Base-by-base conservation (phyloP, 2,329 filamentous ascomycete genomes). In the Cytospora piceicola region DNA sequence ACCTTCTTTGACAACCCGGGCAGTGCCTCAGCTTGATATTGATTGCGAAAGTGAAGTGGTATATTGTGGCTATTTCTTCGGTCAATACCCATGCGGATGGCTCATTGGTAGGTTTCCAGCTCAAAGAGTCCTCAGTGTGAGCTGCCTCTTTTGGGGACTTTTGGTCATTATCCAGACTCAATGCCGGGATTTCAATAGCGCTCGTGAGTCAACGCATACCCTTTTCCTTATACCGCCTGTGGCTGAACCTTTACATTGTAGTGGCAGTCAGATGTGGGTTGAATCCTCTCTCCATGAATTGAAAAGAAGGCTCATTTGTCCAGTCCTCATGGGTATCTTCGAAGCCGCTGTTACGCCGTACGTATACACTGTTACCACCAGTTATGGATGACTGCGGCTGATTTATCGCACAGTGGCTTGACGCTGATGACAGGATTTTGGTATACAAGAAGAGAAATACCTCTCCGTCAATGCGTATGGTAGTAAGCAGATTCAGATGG, bases 51-150 rank as follows among this genome's bases (percentile, higher is more conserved):
- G 72, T 78, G 17, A 39, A 75, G 73, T 78, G 71, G 70, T 78
- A 0, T 79, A 78, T 64, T 76, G 75, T 7, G 76, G 77, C 1
- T 79, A 78, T 64, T 79, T 78, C 72, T 75, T 78, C 62, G 77
- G 77, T 2, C 77, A 78, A 57, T 78, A 79, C 64, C 77, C 77
- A n/a, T 78, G 76, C 55, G 76, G 76, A 5, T 77, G 75, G 76
- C 69, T 79, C 0, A 77, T 79, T 51, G 76, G 76, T 20, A 70
- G 76, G 34, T 78, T 70, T 55, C 74, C 74, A 1, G 77, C 77
- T 1, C 77, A 78, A 67, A 74, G 70, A 60, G 72, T 78, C 22
- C 67, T 78, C 30, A 72, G 70, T 0, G 69, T 75, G 32, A 73
- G 71, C 34, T 73, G 73, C 52, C 59, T 77, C 4, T 58, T 73